Evolutionary conservation across 2,329 filamentous ascomycete species (phyloP).

Genomic region (Akanthomyces muscarius): DNA sequence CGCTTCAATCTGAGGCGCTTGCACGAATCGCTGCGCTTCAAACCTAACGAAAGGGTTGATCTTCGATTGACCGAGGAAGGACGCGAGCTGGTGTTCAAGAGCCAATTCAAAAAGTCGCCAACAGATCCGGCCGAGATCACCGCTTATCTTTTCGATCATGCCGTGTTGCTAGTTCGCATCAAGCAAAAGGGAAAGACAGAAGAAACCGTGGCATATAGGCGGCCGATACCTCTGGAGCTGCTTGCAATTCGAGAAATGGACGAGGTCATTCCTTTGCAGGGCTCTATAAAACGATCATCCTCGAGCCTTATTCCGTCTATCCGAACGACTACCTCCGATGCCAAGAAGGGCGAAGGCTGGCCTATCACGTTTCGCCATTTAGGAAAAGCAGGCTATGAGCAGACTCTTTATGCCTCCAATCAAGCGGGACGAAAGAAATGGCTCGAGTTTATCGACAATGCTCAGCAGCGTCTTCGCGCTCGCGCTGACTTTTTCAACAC

Average conservation of each 20-base stretch:
- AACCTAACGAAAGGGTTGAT: slow-evolving; percentile 85
- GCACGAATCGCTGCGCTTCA: slow-evolving; percentile 88
- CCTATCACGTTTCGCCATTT: slow-evolving; percentile 96
- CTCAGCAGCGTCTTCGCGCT: slow-evolving; percentile 81
- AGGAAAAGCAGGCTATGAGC: slow-evolving; percentile 90
- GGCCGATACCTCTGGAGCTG: slow-evolving; percentile 88
- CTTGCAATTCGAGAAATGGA: slow-evolving; percentile 96
- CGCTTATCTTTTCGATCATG: slow-evolving; percentile 94
- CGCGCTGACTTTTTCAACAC: slow-evolving; percentile 90
- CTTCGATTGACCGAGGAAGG: slow-evolving; percentile 91
- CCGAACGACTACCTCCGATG: slow-evolving; percentile 44
- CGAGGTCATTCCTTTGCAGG: slow-evolving; percentile 78
- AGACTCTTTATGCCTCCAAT: slow-evolving; percentile 82
- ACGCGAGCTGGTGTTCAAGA: slow-evolving; percentile 91
- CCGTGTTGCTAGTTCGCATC: slow-evolving; percentile 82
- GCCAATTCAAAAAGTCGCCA: slow-evolving; percentile 85
- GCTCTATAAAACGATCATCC: slow-evolving; percentile 79
- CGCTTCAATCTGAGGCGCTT: slow-evolving; percentile 92
- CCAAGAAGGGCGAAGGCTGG: slow-evolving; percentile 70
- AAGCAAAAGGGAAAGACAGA: slow-evolving; percentile 92
- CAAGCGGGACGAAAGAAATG: slow-evolving; percentile 89
- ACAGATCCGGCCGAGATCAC: slow-evolving; percentile 87
- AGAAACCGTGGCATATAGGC: slow-evolving; percentile 90
- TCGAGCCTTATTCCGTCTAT: slow-evolving; percentile 70
- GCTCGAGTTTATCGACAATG: slow-evolving; percentile 90